phyloP scores from a whole-genome alignment of 2,329 filamentous ascomycete genomes.

The Corniculantispora saksenae region DNA sequence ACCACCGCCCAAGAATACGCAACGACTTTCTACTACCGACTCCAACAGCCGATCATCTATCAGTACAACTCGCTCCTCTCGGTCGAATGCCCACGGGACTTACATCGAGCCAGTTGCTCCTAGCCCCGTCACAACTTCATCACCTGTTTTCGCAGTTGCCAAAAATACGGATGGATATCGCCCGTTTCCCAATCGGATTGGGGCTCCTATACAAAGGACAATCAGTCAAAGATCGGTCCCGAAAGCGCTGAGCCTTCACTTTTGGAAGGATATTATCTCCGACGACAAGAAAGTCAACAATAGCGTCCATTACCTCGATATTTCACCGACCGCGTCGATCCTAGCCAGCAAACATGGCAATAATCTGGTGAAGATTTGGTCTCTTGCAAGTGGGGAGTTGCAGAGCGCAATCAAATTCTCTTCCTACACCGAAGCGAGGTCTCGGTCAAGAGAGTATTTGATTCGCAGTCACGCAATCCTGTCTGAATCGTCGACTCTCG shows the following conservation, averaged over 20 bases:
- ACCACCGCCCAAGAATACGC: conserved; percentile 3
- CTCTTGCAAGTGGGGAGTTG: conserved; percentile 75
- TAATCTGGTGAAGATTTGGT: conserved; percentile 89
- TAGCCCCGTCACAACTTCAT: background rate
- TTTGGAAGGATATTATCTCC: conserved; percentile 28
- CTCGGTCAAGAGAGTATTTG: conserved; percentile 42
- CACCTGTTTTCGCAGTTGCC: background rate
- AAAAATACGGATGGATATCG: background rate
- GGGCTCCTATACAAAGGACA: background rate
- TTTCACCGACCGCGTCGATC: conserved; percentile 34
- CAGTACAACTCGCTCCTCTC: conserved; percentile 9
- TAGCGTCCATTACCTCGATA: conserved; percentile 38
- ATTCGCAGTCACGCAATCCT: conserved; percentile 45
- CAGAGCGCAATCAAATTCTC: conserved; percentile 47
- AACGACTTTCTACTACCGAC: background rate
- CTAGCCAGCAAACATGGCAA: conserved; percentile 48
- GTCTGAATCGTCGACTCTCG: conserved; percentile 39
- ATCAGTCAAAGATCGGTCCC: conserved; percentile 12
- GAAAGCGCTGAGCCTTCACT: conserved; percentile 6
- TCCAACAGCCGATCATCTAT: conserved; percentile 17
- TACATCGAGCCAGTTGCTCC: background rate
- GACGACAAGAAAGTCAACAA: conserved; percentile 33
- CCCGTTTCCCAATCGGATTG: background rate
- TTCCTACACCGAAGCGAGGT: conserved; percentile 40
- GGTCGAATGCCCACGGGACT: background rate